Conservation (phyloP, 305 asterid species). For the Fraxinus sp. region DNA sequence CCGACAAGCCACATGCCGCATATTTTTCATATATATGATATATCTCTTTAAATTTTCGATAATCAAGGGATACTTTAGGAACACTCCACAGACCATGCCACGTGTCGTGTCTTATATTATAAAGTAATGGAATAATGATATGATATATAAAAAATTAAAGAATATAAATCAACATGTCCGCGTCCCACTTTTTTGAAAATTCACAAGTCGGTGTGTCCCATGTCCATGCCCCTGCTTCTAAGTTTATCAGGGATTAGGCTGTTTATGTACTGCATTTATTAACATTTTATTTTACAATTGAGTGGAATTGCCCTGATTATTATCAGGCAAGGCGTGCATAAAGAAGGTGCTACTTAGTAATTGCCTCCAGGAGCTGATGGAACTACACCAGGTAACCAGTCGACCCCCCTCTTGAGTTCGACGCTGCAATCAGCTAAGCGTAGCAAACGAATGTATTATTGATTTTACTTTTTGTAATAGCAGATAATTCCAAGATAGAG, state of each 20-base stretch:
- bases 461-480: neutral
- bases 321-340: conserved; percentile 97
- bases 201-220: neutral
- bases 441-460: neutral
- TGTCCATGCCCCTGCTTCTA: neutral
- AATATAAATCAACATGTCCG: neutral
- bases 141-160: neutral
- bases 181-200: neutral
- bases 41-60: neutral
- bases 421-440: too few species aligned
- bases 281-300: conserved; percentile 10
- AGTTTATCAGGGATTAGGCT: neutral
- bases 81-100: neutral
- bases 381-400: conserved; percentile 82
- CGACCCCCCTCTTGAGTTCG: too few species aligned
- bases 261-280: neutral
- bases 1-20: neutral
- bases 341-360: conserved; percentile 96
- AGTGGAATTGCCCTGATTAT: conserved; percentile 16
- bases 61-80: neutral
- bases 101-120: neutral
- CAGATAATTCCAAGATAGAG: neutral
- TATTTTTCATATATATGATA: neutral
- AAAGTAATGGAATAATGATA: neutral
- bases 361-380: conserved; percentile 99